Evolutionary conservation across 345 rosid species (phyloP).

Genomic region (Microthlaspi erraticum): DNA sequence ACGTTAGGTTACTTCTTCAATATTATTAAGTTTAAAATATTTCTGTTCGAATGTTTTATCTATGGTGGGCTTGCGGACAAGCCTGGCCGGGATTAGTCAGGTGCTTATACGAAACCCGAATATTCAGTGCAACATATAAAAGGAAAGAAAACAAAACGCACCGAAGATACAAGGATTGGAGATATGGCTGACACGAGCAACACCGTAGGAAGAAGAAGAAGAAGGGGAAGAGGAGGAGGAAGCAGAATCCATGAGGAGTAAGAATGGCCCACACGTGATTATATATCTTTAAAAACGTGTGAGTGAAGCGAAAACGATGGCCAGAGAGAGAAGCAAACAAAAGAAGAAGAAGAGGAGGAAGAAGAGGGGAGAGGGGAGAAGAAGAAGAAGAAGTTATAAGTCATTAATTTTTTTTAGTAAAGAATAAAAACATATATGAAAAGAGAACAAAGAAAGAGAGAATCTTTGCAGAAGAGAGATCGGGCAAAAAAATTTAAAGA

Average conservation of each 20-base stretch:
- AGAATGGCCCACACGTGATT: slow-evolving; percentile 36
- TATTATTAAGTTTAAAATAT: neutral
- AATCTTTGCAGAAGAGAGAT: slow-evolving; percentile 57
- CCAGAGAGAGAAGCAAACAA: slow-evolving; percentile 41
- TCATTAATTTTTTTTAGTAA: slow-evolving; percentile 22
- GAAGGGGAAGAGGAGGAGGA: slow-evolving; percentile 32
- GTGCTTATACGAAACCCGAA: no score
- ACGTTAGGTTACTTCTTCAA: slow-evolving; percentile 12
- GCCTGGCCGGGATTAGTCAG: no score
- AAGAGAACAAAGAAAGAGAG: slow-evolving; percentile 44
- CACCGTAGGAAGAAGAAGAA: slow-evolving; percentile 30
- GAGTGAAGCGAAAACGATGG: slow-evolving; percentile 49
- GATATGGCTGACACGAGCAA: slow-evolving; percentile 56
- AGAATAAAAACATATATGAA: slow-evolving; percentile 42
- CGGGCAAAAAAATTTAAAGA: slow-evolving; percentile 42
- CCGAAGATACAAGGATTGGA: slow-evolving; percentile 88
- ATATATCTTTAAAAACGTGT: slow-evolving; percentile 40
- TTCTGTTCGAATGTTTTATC: neutral
- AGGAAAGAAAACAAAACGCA: slow-evolving; percentile 38
- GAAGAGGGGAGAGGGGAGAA: neutral
- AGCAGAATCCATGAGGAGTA: slow-evolving; percentile 56
- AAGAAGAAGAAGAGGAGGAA: slow-evolving; percentile 31
- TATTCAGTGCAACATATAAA: neutral
- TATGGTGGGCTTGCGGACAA: neutral
- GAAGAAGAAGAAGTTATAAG: slow-evolving; percentile 39